A percentile compares a stretch with the other conserved stretches of the same genome.
Conservation (phyloP, 108 stramenopile genomes). For the Mediolabrus comicus region DNA sequence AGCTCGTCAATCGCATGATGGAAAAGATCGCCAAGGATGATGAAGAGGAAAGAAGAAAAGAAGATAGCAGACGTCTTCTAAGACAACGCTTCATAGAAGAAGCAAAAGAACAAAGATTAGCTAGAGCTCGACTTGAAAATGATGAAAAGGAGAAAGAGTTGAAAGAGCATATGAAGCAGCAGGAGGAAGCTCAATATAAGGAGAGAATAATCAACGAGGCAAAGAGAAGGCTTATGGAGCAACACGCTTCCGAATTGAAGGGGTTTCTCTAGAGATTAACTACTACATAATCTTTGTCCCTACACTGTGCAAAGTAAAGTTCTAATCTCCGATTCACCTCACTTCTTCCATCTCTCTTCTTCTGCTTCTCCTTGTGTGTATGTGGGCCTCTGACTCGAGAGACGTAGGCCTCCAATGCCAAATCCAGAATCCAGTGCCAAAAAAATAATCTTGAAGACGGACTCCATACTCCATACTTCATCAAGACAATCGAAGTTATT, state of each 20-base stretch:
- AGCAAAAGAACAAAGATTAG: conserved; percentile 46
- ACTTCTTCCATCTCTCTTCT: too few species aligned
- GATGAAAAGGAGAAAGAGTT: conserved; percentile 47
- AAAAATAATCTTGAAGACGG: too few species aligned
- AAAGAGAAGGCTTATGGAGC: conserved; percentile 43
- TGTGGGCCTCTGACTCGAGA: too few species aligned
- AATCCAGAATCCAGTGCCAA: too few species aligned
- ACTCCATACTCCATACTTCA: too few species aligned
- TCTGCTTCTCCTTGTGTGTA: too few species aligned
- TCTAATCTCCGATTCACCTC: too few species aligned
- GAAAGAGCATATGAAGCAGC: conserved; percentile 26
- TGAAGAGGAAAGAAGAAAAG: conserved; percentile 44
- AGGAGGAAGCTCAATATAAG: conserved; percentile 51
- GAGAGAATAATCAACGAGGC: conserved; percentile 57
- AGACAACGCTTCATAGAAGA: conserved; percentile 50
- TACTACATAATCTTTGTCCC: too few species aligned
- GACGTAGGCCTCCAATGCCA: too few species aligned
- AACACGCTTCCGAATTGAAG: conserved; percentile 53
- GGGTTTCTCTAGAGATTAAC: conserved; percentile 39
- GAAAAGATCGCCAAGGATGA: conserved; percentile 65
- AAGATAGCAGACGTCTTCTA: conserved; percentile 21
- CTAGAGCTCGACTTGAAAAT: conserved; percentile 34
- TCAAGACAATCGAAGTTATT: too few species aligned
- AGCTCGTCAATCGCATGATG: conserved; percentile 59
- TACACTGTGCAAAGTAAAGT: too few species aligned